Evolutionary conservation across 169 alveolate genomes (phyloP), one percentile per base, ranked within the genome.

Genomic region (Amoebophrya sp.): DNA sequence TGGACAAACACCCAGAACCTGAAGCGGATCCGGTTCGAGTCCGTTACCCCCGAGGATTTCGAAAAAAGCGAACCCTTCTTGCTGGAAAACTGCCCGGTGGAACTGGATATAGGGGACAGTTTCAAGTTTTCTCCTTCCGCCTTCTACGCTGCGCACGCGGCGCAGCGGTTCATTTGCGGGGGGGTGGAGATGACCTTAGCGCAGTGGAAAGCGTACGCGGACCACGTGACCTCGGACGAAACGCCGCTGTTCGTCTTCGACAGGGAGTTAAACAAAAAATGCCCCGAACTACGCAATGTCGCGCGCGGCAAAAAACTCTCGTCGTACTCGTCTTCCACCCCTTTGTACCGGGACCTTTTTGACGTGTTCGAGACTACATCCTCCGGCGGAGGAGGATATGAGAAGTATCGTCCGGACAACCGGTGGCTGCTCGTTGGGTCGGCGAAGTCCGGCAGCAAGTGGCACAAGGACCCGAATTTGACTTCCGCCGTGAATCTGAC

Each of bases 371-470:
- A 18, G 29, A 4, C 41, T 38, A 29, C 34, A 4, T 58, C 39
- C 39, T 16, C 87, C 1, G 39, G 26, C 29, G 10, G 10, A 0
- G 41, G 15, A 0, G 4, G 31, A 39, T 38, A 0, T 88, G n/a
- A n/a, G n/a, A n/a, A n/a, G n/a, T 88, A 16, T 13, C 34, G 41
- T 31, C 78, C 26, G 23, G 41, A 26, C 29, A 10, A 29, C 88
- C n/a, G 91, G 88, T 89, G 91, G 91, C 48, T 89, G 45, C 48
- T 89, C n/a, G 45, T 48, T 39, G 91, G 91, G 29, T 38, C 29
- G 34, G 15, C n/a, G 43, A 88, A 88, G 2, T 48, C 88, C 34
- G 91, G 91, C 31, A 31, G 50, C 88, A 89, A 89, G 39, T 89
- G 91, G 91, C 91, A 89, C 88, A 40, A 40, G 2, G 91, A 89